Conservation (phyloP, 2,329 filamentous ascomycete species). For the Trematosphaeria pertusa region DNA sequence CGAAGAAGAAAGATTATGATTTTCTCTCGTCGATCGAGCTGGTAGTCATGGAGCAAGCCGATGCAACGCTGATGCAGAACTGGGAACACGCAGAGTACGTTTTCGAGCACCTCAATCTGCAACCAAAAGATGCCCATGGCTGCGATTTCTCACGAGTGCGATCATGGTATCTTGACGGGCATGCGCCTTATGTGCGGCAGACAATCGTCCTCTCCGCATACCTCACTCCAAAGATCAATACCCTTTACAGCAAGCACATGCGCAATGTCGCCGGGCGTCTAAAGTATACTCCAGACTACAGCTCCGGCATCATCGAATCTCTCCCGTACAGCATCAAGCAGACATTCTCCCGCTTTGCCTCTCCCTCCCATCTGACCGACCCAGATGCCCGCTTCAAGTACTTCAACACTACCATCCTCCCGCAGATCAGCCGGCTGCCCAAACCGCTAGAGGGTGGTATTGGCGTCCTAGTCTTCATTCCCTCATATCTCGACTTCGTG, state of each 20-base stretch:
- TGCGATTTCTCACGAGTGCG: slow-evolving; percentile 93
- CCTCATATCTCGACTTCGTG: slow-evolving; percentile 94
- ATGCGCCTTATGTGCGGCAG: slow-evolving; percentile 81
- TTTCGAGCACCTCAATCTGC: slow-evolving; percentile 88
- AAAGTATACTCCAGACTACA: slow-evolving; percentile 72
- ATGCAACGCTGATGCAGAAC: slow-evolving; percentile 95
- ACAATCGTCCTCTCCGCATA: slow-evolving; percentile 83
- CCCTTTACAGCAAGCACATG: slow-evolving; percentile 76
- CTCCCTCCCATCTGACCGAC: slow-evolving; percentile 72
- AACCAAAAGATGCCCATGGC: slow-evolving; percentile 87
- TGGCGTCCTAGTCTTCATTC: slow-evolving; percentile 87
- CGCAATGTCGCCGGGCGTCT: slow-evolving; percentile 81
- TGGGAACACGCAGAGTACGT: slow-evolving; percentile 96
- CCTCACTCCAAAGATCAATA: slow-evolving; percentile 86
- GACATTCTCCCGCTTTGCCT: slow-evolving; percentile 88
- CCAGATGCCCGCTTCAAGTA: slow-evolving; percentile 90
- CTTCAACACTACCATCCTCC: slow-evolving; percentile 83
- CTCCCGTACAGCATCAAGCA: slow-evolving; percentile 77
- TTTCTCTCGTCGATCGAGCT: slow-evolving; percentile 95
- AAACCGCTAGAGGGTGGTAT: slow-evolving; percentile 60
- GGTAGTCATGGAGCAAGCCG: slow-evolving; percentile 87
- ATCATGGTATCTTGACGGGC: slow-evolving; percentile 90
- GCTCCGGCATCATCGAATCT: slow-evolving; percentile 72
- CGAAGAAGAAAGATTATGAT: slow-evolving; percentile 76
- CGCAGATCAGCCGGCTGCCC: slow-evolving; percentile 73